phyloP scores from a whole-genome alignment of 371 early-diverging fungal genomes.

The Mucor mucedo region DNA sequence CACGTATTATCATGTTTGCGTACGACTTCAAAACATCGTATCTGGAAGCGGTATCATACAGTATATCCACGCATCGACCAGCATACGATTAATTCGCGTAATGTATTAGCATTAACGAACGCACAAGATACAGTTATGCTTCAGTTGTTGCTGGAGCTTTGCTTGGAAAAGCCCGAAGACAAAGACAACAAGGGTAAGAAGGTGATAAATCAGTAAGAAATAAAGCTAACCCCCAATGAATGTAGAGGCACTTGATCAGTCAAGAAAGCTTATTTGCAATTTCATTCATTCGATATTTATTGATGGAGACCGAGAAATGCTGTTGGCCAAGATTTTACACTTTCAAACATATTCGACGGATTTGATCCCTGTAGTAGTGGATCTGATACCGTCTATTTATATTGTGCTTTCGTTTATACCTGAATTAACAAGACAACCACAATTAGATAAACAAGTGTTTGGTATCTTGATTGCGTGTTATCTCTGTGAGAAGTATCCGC shows the following conservation, averaged over 20 bases:
- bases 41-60: slow-evolving; percentile 50
- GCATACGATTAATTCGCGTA: slow-evolving; percentile 47
- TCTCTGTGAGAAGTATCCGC: slow-evolving; percentile 55
- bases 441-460: slow-evolving; percentile 55
- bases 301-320: slow-evolving; percentile 56
- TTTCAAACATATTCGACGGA: slow-evolving; percentile 65
- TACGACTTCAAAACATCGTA: slow-evolving; percentile 48
- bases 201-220: too few species aligned
- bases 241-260: slow-evolving; percentile 36
- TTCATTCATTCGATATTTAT: slow-evolving; percentile 63
- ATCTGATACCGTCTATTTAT: slow-evolving; percentile 60
- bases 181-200: slow-evolving; percentile 21
- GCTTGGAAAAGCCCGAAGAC: slow-evolving; percentile 34
- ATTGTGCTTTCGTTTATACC: slow-evolving; percentile 58
- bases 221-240: too few species aligned
- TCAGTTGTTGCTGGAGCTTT: slow-evolving; percentile 56
- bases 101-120: slow-evolving; percentile 55
- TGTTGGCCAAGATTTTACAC: slow-evolving; percentile 64
- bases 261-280: slow-evolving; percentile 52
- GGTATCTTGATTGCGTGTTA: slow-evolving; percentile 53
- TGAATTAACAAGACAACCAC: slow-evolving; percentile 55
- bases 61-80: slow-evolving; percentile 19
- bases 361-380: slow-evolving; percentile 58
- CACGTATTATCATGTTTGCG: slow-evolving; percentile 50
- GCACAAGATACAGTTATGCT: slow-evolving; percentile 60